Evolutionary conservation across 257 asterid genomes (phyloP).

Genomic region (Solanum chaucha): DNA sequence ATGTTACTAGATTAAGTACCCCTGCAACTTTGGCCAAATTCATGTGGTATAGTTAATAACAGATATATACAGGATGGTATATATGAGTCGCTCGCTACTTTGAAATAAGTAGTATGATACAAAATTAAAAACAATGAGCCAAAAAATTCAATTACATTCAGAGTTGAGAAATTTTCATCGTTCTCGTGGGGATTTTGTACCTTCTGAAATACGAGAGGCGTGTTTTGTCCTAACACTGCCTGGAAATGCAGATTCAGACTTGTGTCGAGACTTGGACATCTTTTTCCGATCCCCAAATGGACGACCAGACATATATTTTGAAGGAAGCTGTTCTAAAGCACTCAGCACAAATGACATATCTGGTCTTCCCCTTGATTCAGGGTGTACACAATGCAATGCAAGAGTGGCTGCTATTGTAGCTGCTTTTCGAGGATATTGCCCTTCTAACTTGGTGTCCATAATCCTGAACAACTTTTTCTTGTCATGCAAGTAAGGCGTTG

Average conservation of each 20-base stretch:
- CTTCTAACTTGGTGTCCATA: constrained; percentile 29
- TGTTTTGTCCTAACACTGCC: not conserved
- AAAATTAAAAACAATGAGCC: not conserved
- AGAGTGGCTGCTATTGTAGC: constrained; percentile 21
- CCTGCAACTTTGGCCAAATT: not conserved
- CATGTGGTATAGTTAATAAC: not conserved
- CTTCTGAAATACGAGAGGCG: not conserved
- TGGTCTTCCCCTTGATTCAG: constrained; percentile 18
- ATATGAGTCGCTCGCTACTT: not conserved
- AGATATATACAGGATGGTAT: not conserved
- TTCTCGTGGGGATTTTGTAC: not conserved
- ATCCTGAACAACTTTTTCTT: constrained; percentile 15
- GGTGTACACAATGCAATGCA: constrained; percentile 23
- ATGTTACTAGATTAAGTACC: not conserved
- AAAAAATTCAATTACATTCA: not conserved
- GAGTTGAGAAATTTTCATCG: not conserved
- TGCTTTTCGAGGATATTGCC: constrained; percentile 24
- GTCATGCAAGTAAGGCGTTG: constrained; percentile 19
- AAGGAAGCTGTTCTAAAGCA: constrained; percentile 15
- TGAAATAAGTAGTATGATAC: not conserved
- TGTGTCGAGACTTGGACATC: not conserved
- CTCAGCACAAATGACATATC: constrained; percentile 20
- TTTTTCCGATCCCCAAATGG: not conserved
- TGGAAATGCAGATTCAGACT: not conserved
- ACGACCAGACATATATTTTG: not conserved